Evolutionary conservation across 345 rosid genomes (phyloP).

Genomic region (Toxicodendron radicans): DNA sequence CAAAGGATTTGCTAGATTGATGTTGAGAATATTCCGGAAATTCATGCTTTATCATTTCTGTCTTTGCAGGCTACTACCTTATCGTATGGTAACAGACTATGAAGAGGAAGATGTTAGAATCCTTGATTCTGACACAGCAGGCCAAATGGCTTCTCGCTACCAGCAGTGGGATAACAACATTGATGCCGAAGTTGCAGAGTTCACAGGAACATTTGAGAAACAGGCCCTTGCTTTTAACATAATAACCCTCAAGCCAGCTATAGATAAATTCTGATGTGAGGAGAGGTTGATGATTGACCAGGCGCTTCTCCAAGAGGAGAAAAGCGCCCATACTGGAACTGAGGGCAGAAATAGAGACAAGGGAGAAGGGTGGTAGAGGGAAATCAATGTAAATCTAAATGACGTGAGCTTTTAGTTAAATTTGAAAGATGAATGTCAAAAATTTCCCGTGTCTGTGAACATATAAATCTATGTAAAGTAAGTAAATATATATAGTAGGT

Average conservation of each 20-base stretch:
- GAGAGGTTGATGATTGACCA: conserved; percentile 86
- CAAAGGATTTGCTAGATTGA: not conserved
- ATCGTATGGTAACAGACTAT: conserved; percentile 89
- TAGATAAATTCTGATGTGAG: conserved; percentile 73
- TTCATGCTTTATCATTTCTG: conserved; percentile 17
- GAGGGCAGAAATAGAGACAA: conserved; percentile 63
- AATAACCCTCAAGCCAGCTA: conserved; percentile 58
- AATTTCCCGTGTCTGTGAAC: too few species aligned
- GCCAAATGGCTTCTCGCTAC: conserved; percentile 68
- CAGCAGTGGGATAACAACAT: conserved; percentile 94
- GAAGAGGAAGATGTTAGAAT: conserved; percentile 95
- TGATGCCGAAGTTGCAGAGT: conserved; percentile 84
- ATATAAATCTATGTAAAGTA: too few species aligned
- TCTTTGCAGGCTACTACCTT: conserved; percentile 73
- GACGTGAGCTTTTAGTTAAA: too few species aligned
- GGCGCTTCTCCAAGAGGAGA: conserved; percentile 72
- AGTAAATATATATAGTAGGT: too few species aligned
- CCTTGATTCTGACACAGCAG: conserved; percentile 50
- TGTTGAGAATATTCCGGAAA: not conserved
- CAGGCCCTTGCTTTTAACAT: conserved; percentile 78
- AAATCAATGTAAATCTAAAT: too few species aligned
- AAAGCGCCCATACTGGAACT: conserved; percentile 49
- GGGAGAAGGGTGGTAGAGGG: conserved; percentile 79
- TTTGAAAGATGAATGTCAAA: too few species aligned
- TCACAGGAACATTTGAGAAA: conserved; percentile 82